phyloP scores from a whole-genome alignment of 257 asterid genomes.

The Ophiorrhiza pumila region DNA sequence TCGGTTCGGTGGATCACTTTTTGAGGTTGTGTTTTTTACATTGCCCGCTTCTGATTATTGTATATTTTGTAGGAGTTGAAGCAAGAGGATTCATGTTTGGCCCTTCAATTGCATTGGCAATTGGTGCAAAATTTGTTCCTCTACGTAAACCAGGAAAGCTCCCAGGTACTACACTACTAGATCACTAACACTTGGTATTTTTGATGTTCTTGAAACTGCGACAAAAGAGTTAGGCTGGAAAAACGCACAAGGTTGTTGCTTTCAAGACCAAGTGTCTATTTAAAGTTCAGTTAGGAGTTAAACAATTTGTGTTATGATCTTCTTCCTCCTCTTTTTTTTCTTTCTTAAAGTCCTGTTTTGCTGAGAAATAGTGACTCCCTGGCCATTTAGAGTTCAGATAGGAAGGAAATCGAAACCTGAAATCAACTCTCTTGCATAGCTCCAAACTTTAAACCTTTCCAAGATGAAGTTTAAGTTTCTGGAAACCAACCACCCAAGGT shows the following conservation, averaged over 20 bases:
- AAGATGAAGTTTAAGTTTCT: not conserved
- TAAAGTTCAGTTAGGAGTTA: too few relatives aligned
- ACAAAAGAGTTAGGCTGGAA: not conserved
- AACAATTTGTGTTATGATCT: too few relatives aligned
- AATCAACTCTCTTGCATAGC: too few relatives aligned
- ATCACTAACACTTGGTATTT: not conserved
- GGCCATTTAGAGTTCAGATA: not conserved
- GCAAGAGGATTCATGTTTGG: constrained; percentile 86
- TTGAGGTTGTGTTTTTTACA: constrained; percentile 12
- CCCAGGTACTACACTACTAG: constrained; percentile 54
- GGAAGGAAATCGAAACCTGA: too few relatives aligned
- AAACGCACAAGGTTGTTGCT: not conserved
- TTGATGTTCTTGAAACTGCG: not conserved
- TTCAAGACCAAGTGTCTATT: too few relatives aligned
- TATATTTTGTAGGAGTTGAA: constrained; percentile 57
- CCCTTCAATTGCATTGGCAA: constrained; percentile 71
- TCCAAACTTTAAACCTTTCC: not conserved
- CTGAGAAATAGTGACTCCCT: not conserved
- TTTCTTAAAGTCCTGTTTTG: not conserved
- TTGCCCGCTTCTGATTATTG: not conserved
- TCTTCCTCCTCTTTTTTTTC: too few relatives aligned
- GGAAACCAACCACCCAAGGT: constrained; percentile 2
- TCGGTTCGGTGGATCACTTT: constrained; percentile 12
- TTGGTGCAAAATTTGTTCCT: constrained; percentile 76
- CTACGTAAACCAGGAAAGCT: constrained; percentile 68